Conservation (phyloP, 257 asterid genomes). For the Nicotiana sylvestris region DNA sequence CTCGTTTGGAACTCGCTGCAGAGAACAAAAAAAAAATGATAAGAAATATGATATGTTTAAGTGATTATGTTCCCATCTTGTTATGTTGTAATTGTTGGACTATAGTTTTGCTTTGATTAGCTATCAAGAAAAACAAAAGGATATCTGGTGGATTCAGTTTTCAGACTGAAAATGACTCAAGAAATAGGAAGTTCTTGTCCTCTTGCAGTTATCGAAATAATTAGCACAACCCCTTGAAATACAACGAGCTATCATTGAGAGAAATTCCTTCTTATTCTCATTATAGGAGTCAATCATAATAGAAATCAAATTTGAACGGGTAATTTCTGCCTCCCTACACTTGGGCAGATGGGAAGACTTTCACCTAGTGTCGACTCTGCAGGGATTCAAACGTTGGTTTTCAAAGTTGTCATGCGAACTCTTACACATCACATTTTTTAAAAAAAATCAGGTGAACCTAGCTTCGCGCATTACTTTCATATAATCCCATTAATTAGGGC, state of each 20-base stretch:
- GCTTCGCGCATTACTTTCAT: too few relatives aligned
- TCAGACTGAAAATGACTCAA: not conserved
- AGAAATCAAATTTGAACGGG: too few relatives aligned
- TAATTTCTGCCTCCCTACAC: too few relatives aligned
- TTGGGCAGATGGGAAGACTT: not conserved
- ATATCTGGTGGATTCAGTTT: not conserved
- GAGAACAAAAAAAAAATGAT: not conserved
- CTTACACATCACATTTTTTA: not conserved
- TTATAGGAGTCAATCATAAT: too few relatives aligned
- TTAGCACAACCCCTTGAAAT: too few relatives aligned
- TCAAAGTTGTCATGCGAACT: not conserved
- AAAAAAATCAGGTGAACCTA: too few relatives aligned
- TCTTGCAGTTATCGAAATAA: too few relatives aligned
- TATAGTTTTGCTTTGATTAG: not conserved
- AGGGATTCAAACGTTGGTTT: not conserved
- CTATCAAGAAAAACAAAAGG: too few relatives aligned
- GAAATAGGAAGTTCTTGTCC: too few relatives aligned
- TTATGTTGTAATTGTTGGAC: not conserved
- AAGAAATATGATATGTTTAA: not conserved
- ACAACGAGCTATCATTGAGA: too few relatives aligned
- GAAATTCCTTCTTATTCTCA: too few relatives aligned
- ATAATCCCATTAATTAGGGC: not conserved
- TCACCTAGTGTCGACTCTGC: not conserved
- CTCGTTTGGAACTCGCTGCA: conserved; percentile 65
- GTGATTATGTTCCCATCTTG: not conserved